A percentile compares a stretch with the other conserved stretches of the same genome.
These are phyloP conservation scores for Pyrenophora tritici-repentis DNA, from an alignment of 2,329 filamentous ascomycete species.

Conservation along the genomic window DNA sequence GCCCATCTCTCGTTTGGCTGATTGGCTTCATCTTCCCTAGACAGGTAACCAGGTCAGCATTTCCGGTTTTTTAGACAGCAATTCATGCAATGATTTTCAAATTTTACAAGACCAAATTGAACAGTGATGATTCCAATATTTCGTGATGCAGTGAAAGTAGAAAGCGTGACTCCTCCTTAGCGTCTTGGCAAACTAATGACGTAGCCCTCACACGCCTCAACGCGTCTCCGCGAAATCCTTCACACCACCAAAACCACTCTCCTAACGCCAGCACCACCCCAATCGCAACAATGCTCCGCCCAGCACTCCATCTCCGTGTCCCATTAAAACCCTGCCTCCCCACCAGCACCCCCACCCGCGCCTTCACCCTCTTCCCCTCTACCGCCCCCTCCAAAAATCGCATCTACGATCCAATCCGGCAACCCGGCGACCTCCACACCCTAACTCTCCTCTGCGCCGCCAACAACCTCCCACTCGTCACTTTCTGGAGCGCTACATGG, in stretches of 20 bases:
- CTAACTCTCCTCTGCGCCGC: constrained; percentile 55
- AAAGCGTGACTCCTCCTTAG: not conserved
- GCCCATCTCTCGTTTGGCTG: too few species aligned
- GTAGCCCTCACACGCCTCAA: constrained; percentile 8
- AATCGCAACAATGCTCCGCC: constrained; percentile 6
- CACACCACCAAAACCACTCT: not conserved
- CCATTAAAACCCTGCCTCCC: not conserved
- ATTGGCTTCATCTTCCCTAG: too few species aligned
- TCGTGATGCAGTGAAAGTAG: too few species aligned
- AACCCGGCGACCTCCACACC: constrained; percentile 54
- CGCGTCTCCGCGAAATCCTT: constrained; percentile 4
- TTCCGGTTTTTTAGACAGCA: too few species aligned
- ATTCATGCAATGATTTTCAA: too few species aligned
- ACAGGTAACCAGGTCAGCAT: too few species aligned
- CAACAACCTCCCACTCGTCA: constrained; percentile 52
- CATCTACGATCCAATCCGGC: constrained; percentile 50
- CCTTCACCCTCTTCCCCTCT: constrained; percentile 23
- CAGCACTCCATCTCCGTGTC: not conserved
- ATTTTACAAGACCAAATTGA: too few species aligned
- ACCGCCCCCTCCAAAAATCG: constrained; percentile 34
- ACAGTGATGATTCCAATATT: too few species aligned
- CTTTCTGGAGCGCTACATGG: constrained; percentile 58
- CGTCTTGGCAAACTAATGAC: constrained; percentile 20
- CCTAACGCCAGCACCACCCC: not conserved
- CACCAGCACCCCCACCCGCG: not conserved